A percentile compares a stretch with the other conserved stretches of the same genome.
Evolutionary conservation across 108 stramenopile genomes (phyloP).

Genomic region (Nitzschia sp.): DNA sequence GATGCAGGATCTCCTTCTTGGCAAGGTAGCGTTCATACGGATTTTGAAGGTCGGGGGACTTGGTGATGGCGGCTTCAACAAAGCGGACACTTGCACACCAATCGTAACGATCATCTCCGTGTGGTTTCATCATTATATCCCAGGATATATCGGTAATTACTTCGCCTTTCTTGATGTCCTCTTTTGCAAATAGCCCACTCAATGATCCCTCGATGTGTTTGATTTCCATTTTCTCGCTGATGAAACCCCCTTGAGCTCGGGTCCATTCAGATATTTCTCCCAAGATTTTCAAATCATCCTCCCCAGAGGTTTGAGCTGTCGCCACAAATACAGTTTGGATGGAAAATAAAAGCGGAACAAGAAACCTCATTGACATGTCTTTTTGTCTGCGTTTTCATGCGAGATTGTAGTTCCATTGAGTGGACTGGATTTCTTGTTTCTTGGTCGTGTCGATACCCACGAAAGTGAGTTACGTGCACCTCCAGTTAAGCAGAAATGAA

Average conservation of each 20-base stretch:
- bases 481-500: too few species aligned
- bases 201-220: conserved; percentile 1
- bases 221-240: conserved; percentile 7
- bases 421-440: too few species aligned
- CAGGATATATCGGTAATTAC: conserved; percentile 42
- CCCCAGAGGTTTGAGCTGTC: too few species aligned
- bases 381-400: too few species aligned
- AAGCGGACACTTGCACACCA: neutral
- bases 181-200: conserved; percentile 43
- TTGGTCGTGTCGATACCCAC: too few species aligned
- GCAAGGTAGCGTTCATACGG: conserved; percentile 15
- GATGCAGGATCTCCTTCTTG: neutral
- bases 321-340: too few species aligned
- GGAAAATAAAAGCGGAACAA: too few species aligned
- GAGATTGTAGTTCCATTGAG: too few species aligned
- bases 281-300: too few species aligned
- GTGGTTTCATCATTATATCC: conserved; percentile 29
- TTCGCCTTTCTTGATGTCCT: conserved; percentile 41
- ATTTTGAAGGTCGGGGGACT: neutral
- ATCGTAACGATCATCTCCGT: neutral
- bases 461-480: too few species aligned
- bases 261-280: neutral
- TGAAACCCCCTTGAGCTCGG: neutral
- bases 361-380: too few species aligned
- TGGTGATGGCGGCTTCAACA: neutral